Percentiles rank a stretch among this genome's conserved stretches.
These are phyloP conservation scores for Nemania serpens DNA, from an alignment of 2,329 filamentous ascomycete genomes.

Conservation along the genomic window DNA sequence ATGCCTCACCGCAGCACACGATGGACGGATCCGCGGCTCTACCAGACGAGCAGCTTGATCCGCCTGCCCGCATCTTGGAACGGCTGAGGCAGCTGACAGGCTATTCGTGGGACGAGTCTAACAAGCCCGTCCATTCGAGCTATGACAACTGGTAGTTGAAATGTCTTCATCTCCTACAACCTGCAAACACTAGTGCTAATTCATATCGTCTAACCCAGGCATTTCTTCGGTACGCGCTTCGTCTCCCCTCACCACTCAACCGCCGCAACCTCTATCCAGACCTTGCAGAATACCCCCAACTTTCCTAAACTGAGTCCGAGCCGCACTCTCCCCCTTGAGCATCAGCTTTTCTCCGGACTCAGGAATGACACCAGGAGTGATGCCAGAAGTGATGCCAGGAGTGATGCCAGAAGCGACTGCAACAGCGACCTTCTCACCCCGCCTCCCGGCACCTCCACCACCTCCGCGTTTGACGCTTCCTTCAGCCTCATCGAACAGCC, in stretches of 20 bases:
- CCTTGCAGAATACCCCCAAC: constrained; percentile 51
- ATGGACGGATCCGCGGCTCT: constrained; percentile 58
- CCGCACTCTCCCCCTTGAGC: constrained; percentile 51
- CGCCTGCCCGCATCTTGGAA: constrained; percentile 72
- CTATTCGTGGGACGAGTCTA: constrained; percentile 75
- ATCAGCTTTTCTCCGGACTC: constrained; percentile 41
- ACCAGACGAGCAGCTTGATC: constrained; percentile 62
- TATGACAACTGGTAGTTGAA: constrained; percentile 81
- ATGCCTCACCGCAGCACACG: constrained; percentile 34
- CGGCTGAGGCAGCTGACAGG: constrained; percentile 73
- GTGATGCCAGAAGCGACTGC: constrained; percentile 48
- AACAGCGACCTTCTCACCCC: constrained; percentile 46
- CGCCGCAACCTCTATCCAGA: constrained; percentile 52
- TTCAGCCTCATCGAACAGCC: constrained; percentile 60
- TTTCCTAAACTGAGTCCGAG: constrained; percentile 49
- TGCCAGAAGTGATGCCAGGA: constrained; percentile 47
- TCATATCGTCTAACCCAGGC: constrained; percentile 50
- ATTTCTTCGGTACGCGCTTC: constrained; percentile 67
- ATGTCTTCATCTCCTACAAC: neutral
- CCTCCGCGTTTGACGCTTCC: constrained; percentile 53
- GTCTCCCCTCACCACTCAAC: constrained; percentile 56
- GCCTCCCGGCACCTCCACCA: constrained; percentile 37
- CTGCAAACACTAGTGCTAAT: constrained; percentile 6
- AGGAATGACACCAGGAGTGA: constrained; percentile 50
- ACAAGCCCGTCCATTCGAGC: constrained; percentile 63